Evolutionary conservation across 306 rosid genomes (phyloP).

Genomic region (Citrullus amarus): DNA sequence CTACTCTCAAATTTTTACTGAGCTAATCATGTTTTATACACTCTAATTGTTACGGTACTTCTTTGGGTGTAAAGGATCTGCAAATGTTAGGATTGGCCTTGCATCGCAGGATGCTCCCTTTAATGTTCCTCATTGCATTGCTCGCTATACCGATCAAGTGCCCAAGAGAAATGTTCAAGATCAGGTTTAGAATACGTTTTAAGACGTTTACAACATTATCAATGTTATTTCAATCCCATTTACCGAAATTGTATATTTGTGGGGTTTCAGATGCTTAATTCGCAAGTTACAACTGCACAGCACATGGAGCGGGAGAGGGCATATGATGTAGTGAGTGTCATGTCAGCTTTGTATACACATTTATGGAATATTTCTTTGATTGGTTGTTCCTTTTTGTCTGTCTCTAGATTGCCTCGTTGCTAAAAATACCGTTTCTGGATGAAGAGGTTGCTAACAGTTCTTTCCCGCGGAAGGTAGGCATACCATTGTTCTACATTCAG

Average conservation of each 20-base stretch:
- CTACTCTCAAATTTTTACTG: neutral
- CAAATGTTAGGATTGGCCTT: constrained; percentile 71
- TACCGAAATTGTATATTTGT: constrained; percentile 7
- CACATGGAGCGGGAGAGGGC: constrained; percentile 81
- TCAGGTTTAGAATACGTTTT: constrained; percentile 41
- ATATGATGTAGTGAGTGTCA: constrained; percentile 62
- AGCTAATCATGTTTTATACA: neutral
- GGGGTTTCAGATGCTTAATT: constrained; percentile 61
- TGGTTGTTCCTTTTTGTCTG: neutral
- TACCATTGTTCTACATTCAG: neutral
- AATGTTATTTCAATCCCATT: neutral
- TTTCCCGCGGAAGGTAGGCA: constrained; percentile 72
- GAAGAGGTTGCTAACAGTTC: constrained; percentile 69
- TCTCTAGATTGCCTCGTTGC: constrained; percentile 51
- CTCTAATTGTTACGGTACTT: constrained; percentile 10
- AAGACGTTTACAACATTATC: neutral
- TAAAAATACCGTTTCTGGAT: constrained; percentile 82
- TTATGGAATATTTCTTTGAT: constrained; percentile 2
- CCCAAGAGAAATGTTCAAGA: constrained; percentile 66
- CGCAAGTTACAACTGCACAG: constrained; percentile 50
- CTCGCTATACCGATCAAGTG: constrained; percentile 52
- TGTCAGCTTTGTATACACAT: neutral
- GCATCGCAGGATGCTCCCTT: constrained; percentile 81
- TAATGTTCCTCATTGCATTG: constrained; percentile 79
- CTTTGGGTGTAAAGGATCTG: constrained; percentile 46